Percentiles rank a stretch among this genome's conserved stretches.
These are phyloP conservation scores for Aspergillus wentii DNA, from an alignment of 495 filamentous ascomycete species.

Conservation along the genomic window DNA sequence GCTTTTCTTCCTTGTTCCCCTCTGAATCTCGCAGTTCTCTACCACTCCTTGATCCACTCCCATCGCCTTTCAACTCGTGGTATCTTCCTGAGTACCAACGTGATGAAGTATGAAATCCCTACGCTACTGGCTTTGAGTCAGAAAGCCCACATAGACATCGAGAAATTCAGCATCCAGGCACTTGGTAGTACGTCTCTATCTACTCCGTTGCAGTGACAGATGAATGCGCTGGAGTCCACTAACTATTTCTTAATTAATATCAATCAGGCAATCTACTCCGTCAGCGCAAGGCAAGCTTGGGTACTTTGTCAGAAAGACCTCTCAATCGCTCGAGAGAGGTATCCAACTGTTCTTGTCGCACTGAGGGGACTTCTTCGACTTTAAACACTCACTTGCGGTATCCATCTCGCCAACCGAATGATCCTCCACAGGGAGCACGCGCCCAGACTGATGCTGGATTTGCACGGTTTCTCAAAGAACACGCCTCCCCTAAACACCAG, in stretches of 20 bases:
- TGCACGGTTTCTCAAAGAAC: constrained; percentile 50
- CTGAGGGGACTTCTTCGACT: constrained; percentile 3
- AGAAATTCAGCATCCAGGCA: constrained; percentile 24
- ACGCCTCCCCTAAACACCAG: constrained; percentile 55
- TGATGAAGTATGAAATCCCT: constrained; percentile 34
- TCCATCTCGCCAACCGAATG: constrained; percentile 16
- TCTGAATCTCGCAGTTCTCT: constrained; percentile 1
- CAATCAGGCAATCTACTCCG: constrained; percentile 24
- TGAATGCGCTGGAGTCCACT: too few relatives aligned
- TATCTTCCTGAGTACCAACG: constrained; percentile 7
- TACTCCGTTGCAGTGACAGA: too few relatives aligned
- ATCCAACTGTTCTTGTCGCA: constrained; percentile 10
- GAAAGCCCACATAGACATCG: constrained; percentile 22
- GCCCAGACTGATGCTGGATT: constrained; percentile 36
- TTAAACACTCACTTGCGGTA: constrained; percentile 6
- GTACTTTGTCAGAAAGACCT: constrained; percentile 14
- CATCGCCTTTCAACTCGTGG: neutral
- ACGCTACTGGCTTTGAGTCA: constrained; percentile 33
- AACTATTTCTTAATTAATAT: too few relatives aligned
- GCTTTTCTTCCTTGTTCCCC: constrained; percentile 1
- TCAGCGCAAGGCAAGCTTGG: constrained; percentile 8
- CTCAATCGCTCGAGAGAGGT: constrained; percentile 14
- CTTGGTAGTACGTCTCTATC: constrained; percentile 16
- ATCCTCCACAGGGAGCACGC: constrained; percentile 15
- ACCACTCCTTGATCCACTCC: neutral